phyloP scores from a whole-genome alignment of 192 early-diverging fungal genomes.

The Coemansia sp. region DNA sequence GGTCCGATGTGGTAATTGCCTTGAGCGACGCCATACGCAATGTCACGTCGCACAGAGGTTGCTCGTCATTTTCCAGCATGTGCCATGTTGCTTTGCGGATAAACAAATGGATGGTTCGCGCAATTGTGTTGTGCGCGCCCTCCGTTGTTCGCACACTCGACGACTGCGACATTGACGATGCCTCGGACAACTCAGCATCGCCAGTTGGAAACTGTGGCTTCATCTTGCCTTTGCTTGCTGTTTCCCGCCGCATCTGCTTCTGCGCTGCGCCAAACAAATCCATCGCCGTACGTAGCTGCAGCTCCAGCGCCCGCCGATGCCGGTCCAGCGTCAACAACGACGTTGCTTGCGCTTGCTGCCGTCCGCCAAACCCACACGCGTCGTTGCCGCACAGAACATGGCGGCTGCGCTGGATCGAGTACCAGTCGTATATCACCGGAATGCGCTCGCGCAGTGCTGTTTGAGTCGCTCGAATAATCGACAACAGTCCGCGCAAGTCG shows the following conservation, averaged over 20 bases:
- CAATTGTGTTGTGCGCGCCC: slow-evolving; percentile 56
- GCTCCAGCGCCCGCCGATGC: slow-evolving; percentile 46
- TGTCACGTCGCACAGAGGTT: slow-evolving; percentile 71
- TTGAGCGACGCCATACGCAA: slow-evolving; percentile 64
- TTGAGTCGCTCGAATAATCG: slow-evolving; percentile 47
- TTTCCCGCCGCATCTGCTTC: slow-evolving; percentile 40
- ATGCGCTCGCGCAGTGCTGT: slow-evolving; percentile 47
- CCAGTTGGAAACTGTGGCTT: background rate
- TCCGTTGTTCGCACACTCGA: slow-evolving; percentile 30
- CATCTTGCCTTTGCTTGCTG: background rate
- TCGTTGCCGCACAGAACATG: slow-evolving; percentile 17
- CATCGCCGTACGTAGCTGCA: slow-evolving; percentile 53
- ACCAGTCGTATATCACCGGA: slow-evolving; percentile 51
- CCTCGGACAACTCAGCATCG: slow-evolving; percentile 5
- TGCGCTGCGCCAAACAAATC: slow-evolving; percentile 53
- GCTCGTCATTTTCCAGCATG: slow-evolving; percentile 67
- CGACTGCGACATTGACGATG: slow-evolving; percentile 16
- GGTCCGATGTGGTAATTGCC: slow-evolving; percentile 81
- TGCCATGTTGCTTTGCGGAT: slow-evolving; percentile 71
- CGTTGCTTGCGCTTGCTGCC: slow-evolving; percentile 27
- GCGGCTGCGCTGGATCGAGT: slow-evolving; percentile 42
- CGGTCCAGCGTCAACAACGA: slow-evolving; percentile 44
- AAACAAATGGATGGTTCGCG: slow-evolving; percentile 60
- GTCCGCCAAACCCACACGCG: slow-evolving; percentile 3
- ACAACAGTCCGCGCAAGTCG: slow-evolving; percentile 58